Base-by-base conservation (phyloP, 352 stramenopile species). In the Pythium angustatum region DNA sequence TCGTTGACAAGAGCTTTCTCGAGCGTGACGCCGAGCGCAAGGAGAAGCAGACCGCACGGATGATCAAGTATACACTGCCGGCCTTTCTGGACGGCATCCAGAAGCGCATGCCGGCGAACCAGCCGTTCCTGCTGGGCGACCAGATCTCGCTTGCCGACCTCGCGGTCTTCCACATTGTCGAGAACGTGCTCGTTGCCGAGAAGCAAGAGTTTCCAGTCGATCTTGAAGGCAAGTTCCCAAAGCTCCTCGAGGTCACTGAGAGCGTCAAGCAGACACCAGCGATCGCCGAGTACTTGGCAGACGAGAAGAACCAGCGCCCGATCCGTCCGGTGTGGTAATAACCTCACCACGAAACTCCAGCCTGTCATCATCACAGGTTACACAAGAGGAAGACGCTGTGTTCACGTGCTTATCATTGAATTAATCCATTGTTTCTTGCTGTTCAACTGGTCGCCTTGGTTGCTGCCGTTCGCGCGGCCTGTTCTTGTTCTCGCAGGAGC, bases 131-230 rank as follows among this genome's bases (percentile, higher is more conserved):
- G 21, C 53, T 80, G 33, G 73, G 68, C n/a, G 48, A 73, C 47
- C 9, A 66, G 45, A 53, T 78, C 44, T 76, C 71, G 36, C 45
- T 79, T 2, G 72, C 71, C 2, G 76, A 85, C 52, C 43, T 85
- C 12, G 70, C 70, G 15, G 31, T 77, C 15, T 82, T 81, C 43
- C 61, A 82, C 54, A 55, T 75, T 24, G 38, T 83, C 44, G 51
- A 65, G 19, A 80, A 85, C 53, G 30, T 66, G 8, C 63, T 85
- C 2, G 4, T 68, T 10, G 61, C 72, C 8, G 69, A 77, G 43
- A 66, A 66, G 52, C 30, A 68, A 0, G 36, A 53, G 11, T 69
- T 79, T 14, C 68, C 68, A n/a, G 59, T 79, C 26, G 68, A 77
- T 51, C 55, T 70, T 17, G 65, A 62, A n/a, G 5, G 12, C 14